Percentiles rank a stretch among this genome's conserved stretches.
phyloP scores from a whole-genome alignment of 352 stramenopile species.

The Phytophthora megakarya region DNA sequence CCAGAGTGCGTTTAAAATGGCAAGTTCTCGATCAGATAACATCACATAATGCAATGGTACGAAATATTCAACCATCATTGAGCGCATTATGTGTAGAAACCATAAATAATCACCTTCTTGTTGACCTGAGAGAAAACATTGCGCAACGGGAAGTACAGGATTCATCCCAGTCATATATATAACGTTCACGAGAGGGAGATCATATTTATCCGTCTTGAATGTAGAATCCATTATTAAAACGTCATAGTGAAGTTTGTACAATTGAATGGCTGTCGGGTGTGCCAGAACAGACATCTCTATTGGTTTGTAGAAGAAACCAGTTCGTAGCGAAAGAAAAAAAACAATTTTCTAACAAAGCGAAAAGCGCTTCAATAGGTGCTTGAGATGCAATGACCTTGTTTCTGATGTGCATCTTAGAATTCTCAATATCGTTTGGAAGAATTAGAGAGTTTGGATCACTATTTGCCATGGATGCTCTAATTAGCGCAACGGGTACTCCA shows the following conservation, averaged over 20 bases:
- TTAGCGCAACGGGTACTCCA: background rate
- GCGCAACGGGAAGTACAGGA: background rate
- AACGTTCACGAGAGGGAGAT: background rate
- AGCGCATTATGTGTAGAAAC: too few species aligned
- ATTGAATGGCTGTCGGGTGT: background rate
- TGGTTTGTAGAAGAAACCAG: background rate
- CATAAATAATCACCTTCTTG: too few species aligned
- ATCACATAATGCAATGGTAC: too few species aligned
- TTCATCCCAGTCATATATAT: background rate
- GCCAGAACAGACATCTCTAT: background rate
- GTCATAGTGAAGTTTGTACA: background rate
- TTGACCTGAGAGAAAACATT: background rate
- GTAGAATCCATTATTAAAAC: background rate
- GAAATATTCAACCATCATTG: too few species aligned
- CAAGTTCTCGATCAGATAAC: too few species aligned
- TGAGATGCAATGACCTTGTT: background rate
- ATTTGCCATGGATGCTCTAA: background rate
- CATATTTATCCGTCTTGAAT: conserved; percentile 5
- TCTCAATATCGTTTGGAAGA: background rate
- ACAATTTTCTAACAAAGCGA: background rate
- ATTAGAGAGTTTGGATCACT: background rate
- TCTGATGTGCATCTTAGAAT: background rate
- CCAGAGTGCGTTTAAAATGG: too few species aligned
- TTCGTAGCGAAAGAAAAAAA: background rate
- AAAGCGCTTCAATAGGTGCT: background rate